Conservation (phyloP, 2,329 filamentous ascomycete species). For the Epichloe hybrida region DNA sequence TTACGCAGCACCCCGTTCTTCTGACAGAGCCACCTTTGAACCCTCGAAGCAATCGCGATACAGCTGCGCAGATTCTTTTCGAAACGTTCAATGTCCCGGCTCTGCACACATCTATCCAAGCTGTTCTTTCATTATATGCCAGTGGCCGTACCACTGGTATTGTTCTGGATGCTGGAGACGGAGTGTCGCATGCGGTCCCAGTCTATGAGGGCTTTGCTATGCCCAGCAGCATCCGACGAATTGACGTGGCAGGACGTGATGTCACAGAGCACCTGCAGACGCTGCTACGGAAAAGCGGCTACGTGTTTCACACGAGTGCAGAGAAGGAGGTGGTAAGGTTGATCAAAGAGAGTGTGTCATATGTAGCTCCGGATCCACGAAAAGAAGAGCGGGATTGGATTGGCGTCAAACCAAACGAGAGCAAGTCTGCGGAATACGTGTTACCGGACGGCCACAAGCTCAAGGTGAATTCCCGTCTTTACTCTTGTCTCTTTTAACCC, state of each 20-base stretch:
- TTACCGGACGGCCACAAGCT: slow-evolving; percentile 89
- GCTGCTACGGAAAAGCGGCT: slow-evolving; percentile 79
- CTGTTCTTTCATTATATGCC: slow-evolving; percentile 88
- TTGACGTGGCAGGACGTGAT: slow-evolving; percentile 91
- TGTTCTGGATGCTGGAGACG: slow-evolving; percentile 88
- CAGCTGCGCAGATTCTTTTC: slow-evolving; percentile 91
- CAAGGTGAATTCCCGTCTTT: slow-evolving; percentile 41
- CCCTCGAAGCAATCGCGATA: slow-evolving; percentile 89
- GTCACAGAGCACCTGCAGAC: slow-evolving; percentile 93
- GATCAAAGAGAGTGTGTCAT: slow-evolving; percentile 92
- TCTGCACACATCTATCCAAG: slow-evolving; percentile 92
- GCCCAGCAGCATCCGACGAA: slow-evolving; percentile 84
- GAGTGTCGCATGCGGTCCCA: slow-evolving; percentile 91
- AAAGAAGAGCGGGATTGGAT: slow-evolving; percentile 96
- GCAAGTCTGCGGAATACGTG: slow-evolving; percentile 73
- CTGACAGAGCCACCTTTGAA: slow-evolving; percentile 94
- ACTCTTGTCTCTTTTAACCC: background rate
- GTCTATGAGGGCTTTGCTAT: slow-evolving; percentile 98
- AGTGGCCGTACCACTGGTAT: slow-evolving; percentile 93
- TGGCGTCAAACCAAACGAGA: slow-evolving; percentile 60
- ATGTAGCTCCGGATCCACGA: slow-evolving; percentile 79
- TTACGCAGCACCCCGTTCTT: slow-evolving; percentile 69
- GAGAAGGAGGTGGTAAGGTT: slow-evolving; percentile 97
- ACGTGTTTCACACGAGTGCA: slow-evolving; percentile 92
- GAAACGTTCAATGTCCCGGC: slow-evolving; percentile 98